Conservation (phyloP, 352 stramenopile species). For the Phytophthora hybrid region DNA sequence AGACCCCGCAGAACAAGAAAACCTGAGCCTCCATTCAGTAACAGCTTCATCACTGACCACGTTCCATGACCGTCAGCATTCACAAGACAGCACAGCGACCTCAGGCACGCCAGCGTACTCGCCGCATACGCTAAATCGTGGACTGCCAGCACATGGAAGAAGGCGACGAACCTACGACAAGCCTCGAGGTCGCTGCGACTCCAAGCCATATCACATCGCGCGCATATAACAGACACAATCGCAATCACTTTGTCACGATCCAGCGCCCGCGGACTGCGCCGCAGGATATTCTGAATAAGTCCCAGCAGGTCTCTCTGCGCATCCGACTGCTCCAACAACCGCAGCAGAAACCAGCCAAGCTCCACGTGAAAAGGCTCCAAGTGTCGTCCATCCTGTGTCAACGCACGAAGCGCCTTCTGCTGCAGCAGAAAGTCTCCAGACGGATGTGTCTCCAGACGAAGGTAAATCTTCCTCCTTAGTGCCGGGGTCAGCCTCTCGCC, state of each 20-base stretch:
- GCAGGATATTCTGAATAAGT: slow-evolving; percentile 80
- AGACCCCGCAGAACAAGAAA: slow-evolving; percentile 80
- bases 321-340: slow-evolving; percentile 81
- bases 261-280: slow-evolving; percentile 60
- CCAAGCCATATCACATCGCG: slow-evolving; percentile 79
- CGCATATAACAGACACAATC: slow-evolving; percentile 74
- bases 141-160: slow-evolving; percentile 78
- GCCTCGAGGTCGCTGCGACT: slow-evolving; percentile 73
- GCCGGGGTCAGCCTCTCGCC: slow-evolving; percentile 51
- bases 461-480: slow-evolving; percentile 64
- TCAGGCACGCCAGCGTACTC: slow-evolving; percentile 66
- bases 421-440: slow-evolving; percentile 64
- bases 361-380: slow-evolving; percentile 77
- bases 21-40: slow-evolving; percentile 69
- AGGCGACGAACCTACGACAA: slow-evolving; percentile 75
- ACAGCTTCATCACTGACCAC: slow-evolving; percentile 84
- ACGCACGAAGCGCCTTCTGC: slow-evolving; percentile 69
- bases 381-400: slow-evolving; percentile 72
- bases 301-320: slow-evolving; percentile 78
- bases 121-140: slow-evolving; percentile 70
- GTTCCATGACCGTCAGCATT: slow-evolving; percentile 86
- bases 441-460: slow-evolving; percentile 57
- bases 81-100: slow-evolving; percentile 84
- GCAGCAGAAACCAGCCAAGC: slow-evolving; percentile 79
- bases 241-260: slow-evolving; percentile 74